Conservation (phyloP, 2,329 filamentous ascomycete species). For the Ophiosphaerella korrae region DNA sequence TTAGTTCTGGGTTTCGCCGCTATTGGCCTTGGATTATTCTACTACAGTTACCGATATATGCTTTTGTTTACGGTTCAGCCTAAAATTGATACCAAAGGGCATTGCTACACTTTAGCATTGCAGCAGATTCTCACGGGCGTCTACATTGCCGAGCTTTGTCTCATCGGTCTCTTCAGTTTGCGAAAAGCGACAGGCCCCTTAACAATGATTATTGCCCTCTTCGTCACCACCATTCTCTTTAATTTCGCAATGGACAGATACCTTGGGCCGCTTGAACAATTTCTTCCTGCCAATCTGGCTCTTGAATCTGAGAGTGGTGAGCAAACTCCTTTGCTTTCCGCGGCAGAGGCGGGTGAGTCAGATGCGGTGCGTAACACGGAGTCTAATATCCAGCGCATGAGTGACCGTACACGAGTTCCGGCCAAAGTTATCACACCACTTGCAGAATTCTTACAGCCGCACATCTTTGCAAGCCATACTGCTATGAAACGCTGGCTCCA, state of each 20-base stretch:
- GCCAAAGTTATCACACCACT: slow-evolving; percentile 32
- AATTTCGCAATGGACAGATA: slow-evolving; percentile 42
- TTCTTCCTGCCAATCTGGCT: slow-evolving; percentile 40
- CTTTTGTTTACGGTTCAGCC: slow-evolving; percentile 85
- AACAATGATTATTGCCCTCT: slow-evolving; percentile 37
- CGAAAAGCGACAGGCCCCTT: slow-evolving; percentile 40
- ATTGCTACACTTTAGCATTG: slow-evolving; percentile 84
- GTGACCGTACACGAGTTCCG: slow-evolving; percentile 30
- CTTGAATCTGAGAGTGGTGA: slow-evolving; percentile 31
- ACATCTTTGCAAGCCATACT: slow-evolving; percentile 40
- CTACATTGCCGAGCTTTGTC: slow-evolving; percentile 80
- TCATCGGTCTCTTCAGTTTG: slow-evolving; percentile 78
- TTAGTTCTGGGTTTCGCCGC: slow-evolving; percentile 82
- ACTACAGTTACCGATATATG: slow-evolving; percentile 89
- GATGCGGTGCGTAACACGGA: slow-evolving; percentile 22
- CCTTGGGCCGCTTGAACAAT: slow-evolving; percentile 43
- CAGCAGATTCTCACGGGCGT: slow-evolving; percentile 84
- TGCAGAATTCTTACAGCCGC: slow-evolving; percentile 43
- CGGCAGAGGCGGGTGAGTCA: slow-evolving; percentile 39
- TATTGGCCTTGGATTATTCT: slow-evolving; percentile 78
- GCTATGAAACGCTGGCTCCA: slow-evolving; percentile 43
- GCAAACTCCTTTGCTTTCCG: slow-evolving; percentile 35
- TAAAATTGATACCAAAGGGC: slow-evolving; percentile 82
- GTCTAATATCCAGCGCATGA: slow-evolving; percentile 34
- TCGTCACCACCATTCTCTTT: slow-evolving; percentile 40